Evolutionary conservation across 2,329 filamentous ascomycete species (phyloP).

Genomic region (Paraphoma sp.): DNA sequence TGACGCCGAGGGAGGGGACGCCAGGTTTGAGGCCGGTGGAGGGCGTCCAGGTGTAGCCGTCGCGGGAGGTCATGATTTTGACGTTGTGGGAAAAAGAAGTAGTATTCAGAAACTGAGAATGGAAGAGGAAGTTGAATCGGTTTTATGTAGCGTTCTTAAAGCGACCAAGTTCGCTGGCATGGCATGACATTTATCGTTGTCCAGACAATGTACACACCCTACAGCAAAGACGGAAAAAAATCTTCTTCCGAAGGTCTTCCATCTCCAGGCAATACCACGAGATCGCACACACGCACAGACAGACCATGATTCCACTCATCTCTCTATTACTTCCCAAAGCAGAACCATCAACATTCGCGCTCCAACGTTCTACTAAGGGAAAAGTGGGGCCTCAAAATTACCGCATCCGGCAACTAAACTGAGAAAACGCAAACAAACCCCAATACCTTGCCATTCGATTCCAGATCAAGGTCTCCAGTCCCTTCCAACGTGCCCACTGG

Average conservation of each 20-base stretch:
- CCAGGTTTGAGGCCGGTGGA: conserved; percentile 38
- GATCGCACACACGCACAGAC: too few relatives aligned
- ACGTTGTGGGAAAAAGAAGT: background rate
- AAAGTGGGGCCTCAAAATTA: background rate
- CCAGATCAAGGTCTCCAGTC: too few relatives aligned
- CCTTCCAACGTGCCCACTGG: background rate
- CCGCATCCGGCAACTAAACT: conserved; percentile 14
- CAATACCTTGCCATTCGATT: too few relatives aligned
- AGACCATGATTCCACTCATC: background rate
- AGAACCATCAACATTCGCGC: background rate
- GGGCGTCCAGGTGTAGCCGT: conserved; percentile 32
- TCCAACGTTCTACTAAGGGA: background rate
- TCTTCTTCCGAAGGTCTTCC: too few relatives aligned
- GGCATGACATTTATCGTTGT: too few relatives aligned
- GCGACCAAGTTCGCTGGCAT: too few relatives aligned
- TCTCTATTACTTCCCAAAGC: background rate
- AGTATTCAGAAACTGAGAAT: background rate
- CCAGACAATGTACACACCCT: too few relatives aligned
- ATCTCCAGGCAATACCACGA: too few relatives aligned
- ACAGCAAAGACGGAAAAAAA: too few relatives aligned
- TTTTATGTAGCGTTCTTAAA: background rate
- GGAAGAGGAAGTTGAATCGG: too few relatives aligned
- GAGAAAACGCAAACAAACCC: conserved; percentile 9
- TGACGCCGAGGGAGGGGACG: conserved; percentile 25
- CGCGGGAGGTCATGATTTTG: conserved; percentile 27